Evolutionary conservation across 352 stramenopile species (phyloP).

Genomic region (Phytophthora nicotianae): DNA sequence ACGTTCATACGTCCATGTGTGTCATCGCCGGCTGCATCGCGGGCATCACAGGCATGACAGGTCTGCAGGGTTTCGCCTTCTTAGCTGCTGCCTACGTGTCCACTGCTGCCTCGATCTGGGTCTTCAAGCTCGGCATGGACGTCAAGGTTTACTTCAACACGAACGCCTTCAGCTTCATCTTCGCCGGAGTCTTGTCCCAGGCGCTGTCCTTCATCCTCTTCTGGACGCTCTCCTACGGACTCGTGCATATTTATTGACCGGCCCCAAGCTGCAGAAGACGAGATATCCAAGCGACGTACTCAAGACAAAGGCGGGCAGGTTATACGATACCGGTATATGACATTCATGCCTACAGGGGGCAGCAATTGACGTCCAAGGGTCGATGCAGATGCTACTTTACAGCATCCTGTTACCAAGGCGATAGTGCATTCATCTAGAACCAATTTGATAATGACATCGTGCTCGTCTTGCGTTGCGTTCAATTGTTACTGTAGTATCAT

Average conservation of each 20-base stretch:
- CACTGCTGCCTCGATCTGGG: slow-evolving; percentile 65
- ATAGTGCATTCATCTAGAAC: slow-evolving; percentile 3
- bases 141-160: slow-evolving; percentile 86
- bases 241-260: slow-evolving; percentile 91
- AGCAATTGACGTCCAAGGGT: background rate
- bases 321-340: background rate
- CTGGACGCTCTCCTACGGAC: slow-evolving; percentile 87
- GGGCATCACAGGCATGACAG: slow-evolving; percentile 80
- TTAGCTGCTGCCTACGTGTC: slow-evolving; percentile 68
- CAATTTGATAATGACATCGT: slow-evolving; percentile 8
- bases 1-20: slow-evolving; percentile 84
- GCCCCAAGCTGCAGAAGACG: slow-evolving; percentile 4
- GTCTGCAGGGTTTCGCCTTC: slow-evolving; percentile 76
- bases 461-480: slow-evolving; percentile 9
- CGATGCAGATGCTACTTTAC: background rate
- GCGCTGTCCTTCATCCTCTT: slow-evolving; percentile 89
- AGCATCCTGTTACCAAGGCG: background rate
- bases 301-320: background rate
- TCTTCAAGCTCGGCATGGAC: slow-evolving; percentile 78
- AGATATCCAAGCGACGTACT: slow-evolving; percentile 1
- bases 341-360: background rate
- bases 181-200: slow-evolving; percentile 74
- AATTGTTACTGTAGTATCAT: background rate
- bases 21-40: slow-evolving; percentile 84
- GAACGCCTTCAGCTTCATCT: slow-evolving; percentile 68